Conservation (phyloP, 139 green algal species). For the Haematococcus sp. region DNA sequence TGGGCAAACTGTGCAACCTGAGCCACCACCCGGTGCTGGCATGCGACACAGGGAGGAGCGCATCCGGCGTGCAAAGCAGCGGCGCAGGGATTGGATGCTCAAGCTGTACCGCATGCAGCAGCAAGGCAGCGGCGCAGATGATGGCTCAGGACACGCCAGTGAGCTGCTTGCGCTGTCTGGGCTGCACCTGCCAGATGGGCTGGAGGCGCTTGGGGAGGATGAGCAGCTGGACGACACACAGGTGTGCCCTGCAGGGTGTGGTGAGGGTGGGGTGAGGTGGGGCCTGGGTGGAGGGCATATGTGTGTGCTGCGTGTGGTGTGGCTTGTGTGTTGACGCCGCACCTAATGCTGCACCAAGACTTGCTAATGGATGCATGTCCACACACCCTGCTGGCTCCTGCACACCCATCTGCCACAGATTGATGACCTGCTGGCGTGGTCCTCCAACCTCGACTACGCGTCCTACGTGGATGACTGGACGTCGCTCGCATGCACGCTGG, state of each 20-base stretch:
- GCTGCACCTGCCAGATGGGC: background rate
- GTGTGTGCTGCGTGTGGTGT: no score
- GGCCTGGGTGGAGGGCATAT: no score
- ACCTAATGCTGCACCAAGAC: no score
- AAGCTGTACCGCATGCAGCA: conserved; percentile 46
- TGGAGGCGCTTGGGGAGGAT: conserved; percentile 17
- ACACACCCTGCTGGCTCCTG: no score
- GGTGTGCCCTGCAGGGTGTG: no score
- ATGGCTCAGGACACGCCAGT: no score
- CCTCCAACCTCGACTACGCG: conserved; percentile 46
- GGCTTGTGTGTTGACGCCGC: no score
- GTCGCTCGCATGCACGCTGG: conserved; percentile 32
- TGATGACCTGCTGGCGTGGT: conserved; percentile 48
- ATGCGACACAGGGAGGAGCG: conserved; percentile 50
- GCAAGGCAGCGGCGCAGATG: conserved; percentile 3
- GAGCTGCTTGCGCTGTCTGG: background rate
- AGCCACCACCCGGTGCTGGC: no score
- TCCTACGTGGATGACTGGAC: conserved; percentile 54
- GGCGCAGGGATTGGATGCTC: conserved; percentile 50
- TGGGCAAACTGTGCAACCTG: no score
- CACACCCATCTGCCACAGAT: background rate
- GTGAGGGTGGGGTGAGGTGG: no score
- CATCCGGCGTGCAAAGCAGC: conserved; percentile 38
- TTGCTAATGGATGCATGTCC: no score
- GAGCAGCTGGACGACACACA: conserved; percentile 14